phyloP scores from a whole-genome alignment of 352 stramenopile genomes.

The Phytopythium montanum region DNA sequence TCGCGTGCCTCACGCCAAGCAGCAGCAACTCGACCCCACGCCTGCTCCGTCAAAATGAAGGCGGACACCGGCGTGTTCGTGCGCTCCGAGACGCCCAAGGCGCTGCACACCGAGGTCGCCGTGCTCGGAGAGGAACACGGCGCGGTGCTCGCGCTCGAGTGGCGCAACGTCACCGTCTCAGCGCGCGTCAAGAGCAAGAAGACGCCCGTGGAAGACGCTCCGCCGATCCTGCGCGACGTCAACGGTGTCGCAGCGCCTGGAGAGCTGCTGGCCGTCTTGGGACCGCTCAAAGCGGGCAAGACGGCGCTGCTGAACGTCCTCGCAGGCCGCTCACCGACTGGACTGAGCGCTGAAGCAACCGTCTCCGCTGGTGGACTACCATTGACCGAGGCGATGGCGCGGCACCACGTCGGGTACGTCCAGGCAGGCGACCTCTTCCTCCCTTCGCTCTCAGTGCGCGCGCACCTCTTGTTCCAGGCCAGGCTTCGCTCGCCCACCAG shows the following conservation, averaged over 20 bases:
- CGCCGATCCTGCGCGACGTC: constrained; percentile 43
- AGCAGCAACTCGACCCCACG: too few relatives aligned
- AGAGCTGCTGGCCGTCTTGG: constrained; percentile 56
- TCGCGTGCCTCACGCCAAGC: too few relatives aligned
- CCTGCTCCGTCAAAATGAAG: too few relatives aligned
- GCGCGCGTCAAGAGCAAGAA: background rate
- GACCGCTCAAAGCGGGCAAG: constrained; percentile 74
- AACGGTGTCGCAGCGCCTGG: constrained; percentile 37
- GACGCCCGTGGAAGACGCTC: constrained; percentile 13
- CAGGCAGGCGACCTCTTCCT: constrained; percentile 89
- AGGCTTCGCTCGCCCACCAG: constrained; percentile 44
- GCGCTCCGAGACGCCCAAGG: background rate
- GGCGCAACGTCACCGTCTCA: background rate
- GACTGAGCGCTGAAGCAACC: constrained; percentile 30
- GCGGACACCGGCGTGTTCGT: background rate
- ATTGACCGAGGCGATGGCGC: constrained; percentile 14
- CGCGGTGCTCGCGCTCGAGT: background rate
- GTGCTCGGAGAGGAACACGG: background rate
- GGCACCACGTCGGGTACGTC: constrained; percentile 42
- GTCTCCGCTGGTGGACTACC: constrained; percentile 56
- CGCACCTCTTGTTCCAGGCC: constrained; percentile 84
- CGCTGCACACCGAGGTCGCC: background rate
- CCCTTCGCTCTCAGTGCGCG: constrained; percentile 75
- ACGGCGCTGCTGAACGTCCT: constrained; percentile 93
- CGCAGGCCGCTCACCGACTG: constrained; percentile 67